Base-by-base conservation (phyloP, 179 eudicot genomes). In the Drosera spatulata region DNA sequence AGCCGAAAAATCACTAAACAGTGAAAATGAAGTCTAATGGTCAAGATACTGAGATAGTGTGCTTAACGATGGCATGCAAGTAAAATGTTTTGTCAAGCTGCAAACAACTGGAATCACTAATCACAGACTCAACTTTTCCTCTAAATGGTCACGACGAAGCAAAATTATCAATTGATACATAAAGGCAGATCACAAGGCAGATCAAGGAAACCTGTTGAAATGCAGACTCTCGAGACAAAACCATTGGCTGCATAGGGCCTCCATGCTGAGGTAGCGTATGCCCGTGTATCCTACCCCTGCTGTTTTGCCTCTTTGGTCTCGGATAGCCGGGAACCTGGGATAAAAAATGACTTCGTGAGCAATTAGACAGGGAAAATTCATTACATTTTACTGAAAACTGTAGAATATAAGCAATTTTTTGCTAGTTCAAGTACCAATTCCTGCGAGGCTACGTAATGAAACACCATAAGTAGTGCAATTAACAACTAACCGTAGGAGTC, bases 251-350 rank as follows among this genome's bases (percentile, higher is more conserved):
- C 47, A 61, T 38, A 3, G 70, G 62, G 56, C 57, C 74, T 67
- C 72, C 79, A 46, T 66, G 73, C 40, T 63, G 77, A n/a, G 67
- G 77, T 54, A 63, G 61, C 66, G 72, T 56, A 45, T 76, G 72
- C 2, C 72, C 74, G 14, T 77, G 79, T 62, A 62, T 56, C 75
- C 78, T 78, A 58, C 79, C 75, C 67, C 84, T 67, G 56, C n/a
- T n/a, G n/a, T 64, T 71, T 58, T 71, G 83, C 67, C 85, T 78
- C 58, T 66, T 71, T 9, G 57, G 84, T 52, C 90, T 78, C 60
- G 60, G 58, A 40, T 60, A 47, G 59, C 73, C 81, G 11, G 83
- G 63, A 43, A 64, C 68, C 89, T 85, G 72, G 58, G 41, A 33
- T 5, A 9, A 22, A 55, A 5, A 11, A 53, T 33, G 39, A 7